Evolutionary conservation across 306 rosid genomes (phyloP).

Genomic region (Echinosophora koreensis): DNA sequence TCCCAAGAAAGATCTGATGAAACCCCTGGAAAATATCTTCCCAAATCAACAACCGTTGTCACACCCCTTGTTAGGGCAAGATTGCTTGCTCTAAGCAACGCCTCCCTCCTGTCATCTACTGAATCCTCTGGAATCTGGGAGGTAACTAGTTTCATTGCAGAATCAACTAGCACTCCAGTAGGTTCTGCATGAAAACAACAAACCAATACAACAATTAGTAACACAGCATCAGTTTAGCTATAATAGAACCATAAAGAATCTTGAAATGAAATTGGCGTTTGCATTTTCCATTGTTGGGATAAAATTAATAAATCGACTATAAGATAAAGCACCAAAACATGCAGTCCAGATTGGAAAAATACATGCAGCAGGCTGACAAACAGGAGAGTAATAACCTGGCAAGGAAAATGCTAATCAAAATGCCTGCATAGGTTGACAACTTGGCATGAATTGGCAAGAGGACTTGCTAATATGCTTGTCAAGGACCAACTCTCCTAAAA

Average conservation of each 20-base stretch:
- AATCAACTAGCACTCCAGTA: constrained; percentile 80
- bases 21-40: constrained; percentile 77
- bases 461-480: constrained; percentile 1
- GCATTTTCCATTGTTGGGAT: constrained; percentile 14
- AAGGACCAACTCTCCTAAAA: neutral
- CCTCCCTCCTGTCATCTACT: constrained; percentile 81
- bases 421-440: neutral
- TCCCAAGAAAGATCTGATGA: constrained; percentile 74
- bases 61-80: constrained; percentile 76
- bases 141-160: constrained; percentile 63
- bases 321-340: constrained; percentile 29
- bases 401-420: constrained; percentile 19
- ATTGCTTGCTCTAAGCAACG: constrained; percentile 74
- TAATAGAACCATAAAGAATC: constrained; percentile 10
- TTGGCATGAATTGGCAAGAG: constrained; percentile 28
- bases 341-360: constrained; percentile 2
- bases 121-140: constrained; percentile 71
- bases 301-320: constrained; percentile 21
- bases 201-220: constrained; percentile 22
- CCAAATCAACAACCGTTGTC: constrained; percentile 90
- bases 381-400: constrained; percentile 10
- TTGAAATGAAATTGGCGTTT: constrained; percentile 19
- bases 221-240: constrained; percentile 15
- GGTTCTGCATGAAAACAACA: constrained; percentile 65
- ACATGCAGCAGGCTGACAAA: constrained; percentile 11